Conservation (phyloP, 257 asterid genomes). For the Nicotiana sylvestris region DNA sequence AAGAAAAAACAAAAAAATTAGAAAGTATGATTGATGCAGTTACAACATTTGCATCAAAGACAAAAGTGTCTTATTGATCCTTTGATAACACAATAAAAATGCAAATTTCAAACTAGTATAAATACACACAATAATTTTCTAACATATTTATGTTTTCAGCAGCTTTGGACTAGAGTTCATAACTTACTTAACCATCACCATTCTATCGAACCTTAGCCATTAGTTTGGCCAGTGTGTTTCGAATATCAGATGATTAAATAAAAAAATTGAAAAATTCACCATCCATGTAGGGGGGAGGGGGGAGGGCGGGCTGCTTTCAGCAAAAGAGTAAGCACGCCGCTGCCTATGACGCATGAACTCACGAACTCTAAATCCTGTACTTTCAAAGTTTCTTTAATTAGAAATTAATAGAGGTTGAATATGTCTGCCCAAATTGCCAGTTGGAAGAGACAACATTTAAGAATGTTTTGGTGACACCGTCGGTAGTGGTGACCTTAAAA, state of each 20-base stretch:
- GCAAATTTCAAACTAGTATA: not conserved
- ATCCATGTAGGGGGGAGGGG: too few species aligned
- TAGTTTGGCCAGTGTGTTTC: not conserved
- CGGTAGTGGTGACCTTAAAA: constrained; percentile 62
- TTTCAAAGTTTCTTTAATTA: not conserved
- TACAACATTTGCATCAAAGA: constrained; percentile 4
- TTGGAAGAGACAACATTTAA: constrained; percentile 43
- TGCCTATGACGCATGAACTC: constrained; percentile 36
- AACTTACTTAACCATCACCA: not conserved
- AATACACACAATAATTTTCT: not conserved
- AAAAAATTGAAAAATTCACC: constrained; percentile 4
- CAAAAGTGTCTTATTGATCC: constrained; percentile 1
- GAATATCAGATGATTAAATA: not conserved
- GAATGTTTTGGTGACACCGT: constrained; percentile 65
- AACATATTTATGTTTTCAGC: constrained; percentile 2
- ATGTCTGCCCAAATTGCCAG: constrained; percentile 83
- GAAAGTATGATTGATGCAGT: not conserved
- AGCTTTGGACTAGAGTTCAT: constrained; percentile 23
- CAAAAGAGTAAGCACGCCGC: constrained; percentile 73
- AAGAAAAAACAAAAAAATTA: not conserved
- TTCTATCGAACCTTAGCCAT: not conserved
- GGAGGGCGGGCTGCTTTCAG: constrained; percentile 74
- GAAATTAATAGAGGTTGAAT: constrained; percentile 46
- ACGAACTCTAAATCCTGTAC: constrained; percentile 15
- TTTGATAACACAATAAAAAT: constrained; percentile 1